Evolutionary conservation across 2,329 filamentous ascomycete species (phyloP).

Genomic region (Exophiala bonariae): DNA sequence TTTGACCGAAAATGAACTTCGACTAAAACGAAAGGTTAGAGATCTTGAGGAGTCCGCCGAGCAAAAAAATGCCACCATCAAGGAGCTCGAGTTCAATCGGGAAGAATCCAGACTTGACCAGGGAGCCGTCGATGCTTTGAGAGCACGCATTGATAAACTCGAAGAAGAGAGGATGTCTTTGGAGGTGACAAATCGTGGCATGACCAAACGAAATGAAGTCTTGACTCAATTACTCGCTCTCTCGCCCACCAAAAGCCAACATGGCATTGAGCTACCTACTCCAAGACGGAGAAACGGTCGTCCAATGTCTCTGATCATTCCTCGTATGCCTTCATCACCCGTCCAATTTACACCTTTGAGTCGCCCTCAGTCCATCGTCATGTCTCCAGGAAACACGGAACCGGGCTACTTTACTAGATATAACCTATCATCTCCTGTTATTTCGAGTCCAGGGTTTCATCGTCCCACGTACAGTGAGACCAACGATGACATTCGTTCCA

Average conservation of each 20-base stretch:
- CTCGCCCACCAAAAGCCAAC: slow-evolving; percentile 31
- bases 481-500: slow-evolving; percentile 22
- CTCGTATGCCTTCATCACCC: slow-evolving; percentile 31
- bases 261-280: slow-evolving; percentile 23
- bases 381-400: slow-evolving; percentile 14
- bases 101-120: slow-evolving; percentile 29
- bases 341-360: slow-evolving; percentile 21
- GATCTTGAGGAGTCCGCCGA: slow-evolving; percentile 35
- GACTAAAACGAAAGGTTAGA: slow-evolving; percentile 33
- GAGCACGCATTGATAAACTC: slow-evolving; percentile 31
- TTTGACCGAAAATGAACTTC: slow-evolving; percentile 31
- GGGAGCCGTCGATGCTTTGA: slow-evolving; percentile 24
- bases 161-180: slow-evolving; percentile 33
- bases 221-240: slow-evolving; percentile 38
- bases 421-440: slow-evolving; percentile 14
- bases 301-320: slow-evolving; percentile 33
- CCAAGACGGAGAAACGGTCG: slow-evolving; percentile 26
- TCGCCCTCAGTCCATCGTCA: slow-evolving; percentile 18
- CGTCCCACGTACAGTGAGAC: slow-evolving; percentile 3
- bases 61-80: slow-evolving; percentile 31
- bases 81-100: slow-evolving; percentile 35
- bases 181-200: slow-evolving; percentile 34
- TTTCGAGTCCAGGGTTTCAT: slow-evolving; percentile 3
- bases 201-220: slow-evolving; percentile 37
- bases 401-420: slow-evolving; percentile 17